Evolutionary conservation across 2,329 filamentous ascomycete species (phyloP), one percentile per base, ranked within the genome.

Genomic region (Botrytis paeoniae): DNA sequence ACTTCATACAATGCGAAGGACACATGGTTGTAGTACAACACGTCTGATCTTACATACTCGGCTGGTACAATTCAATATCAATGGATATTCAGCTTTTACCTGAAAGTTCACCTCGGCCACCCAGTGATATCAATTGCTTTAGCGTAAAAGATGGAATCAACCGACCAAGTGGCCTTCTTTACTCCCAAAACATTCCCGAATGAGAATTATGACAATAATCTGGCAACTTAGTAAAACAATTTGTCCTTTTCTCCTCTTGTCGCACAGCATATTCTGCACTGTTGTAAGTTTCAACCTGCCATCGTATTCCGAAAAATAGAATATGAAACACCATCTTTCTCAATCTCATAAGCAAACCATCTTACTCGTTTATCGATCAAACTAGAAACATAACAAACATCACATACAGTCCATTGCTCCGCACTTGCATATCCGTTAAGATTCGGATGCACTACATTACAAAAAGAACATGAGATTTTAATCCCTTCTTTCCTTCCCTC

Each of bases 121-220:
- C 60, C 32, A 54, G 70, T 69, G 25, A 68, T 51, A 72, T 69
- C 70, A 61, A 45, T 71, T 59, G 35, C 61, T 68, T 62, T 48
- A 68, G 61, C 61, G 43, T 39, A 59, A 8, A 60, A 48, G 51
- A 51, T 69, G 45, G 48, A 57, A n/a, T 54, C 45, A 54, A 61
- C 61, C 51, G 29, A 41, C 70, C 57, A 66, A 43, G 61, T 71
- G 61, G 70, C 63, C 68, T 45, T 65, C 41, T 51, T 32, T 37
- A 32, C 57, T 37, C 45, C 64, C 37, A 29, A 71, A 59, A 20
- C 39, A 41, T 8, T 22, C 32, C 45, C 64, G 39, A 25, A 41
- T 61, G 32, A 48, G 51, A 32, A 35, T 35, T 7, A 32, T 41
- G 39, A 60, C 48, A 54, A 61, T 41, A 48, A 41, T 54, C 22